Evolutionary conservation across 2,329 filamentous ascomycete genomes (phyloP).

Genomic region (Botryotinia globosa): DNA sequence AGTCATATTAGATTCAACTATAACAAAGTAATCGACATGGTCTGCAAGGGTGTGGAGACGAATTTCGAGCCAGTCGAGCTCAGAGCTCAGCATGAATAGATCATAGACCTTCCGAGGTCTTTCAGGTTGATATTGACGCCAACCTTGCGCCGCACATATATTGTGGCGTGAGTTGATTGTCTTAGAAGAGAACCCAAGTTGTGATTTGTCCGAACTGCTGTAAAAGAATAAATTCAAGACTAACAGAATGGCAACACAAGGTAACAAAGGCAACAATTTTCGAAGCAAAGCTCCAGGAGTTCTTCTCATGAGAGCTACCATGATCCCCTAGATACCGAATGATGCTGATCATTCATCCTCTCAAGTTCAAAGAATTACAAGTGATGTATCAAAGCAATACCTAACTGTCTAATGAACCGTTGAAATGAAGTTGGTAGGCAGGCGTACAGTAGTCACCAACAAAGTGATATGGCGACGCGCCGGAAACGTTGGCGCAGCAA

Average conservation of each 20-base stretch:
- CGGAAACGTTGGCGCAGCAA: background rate
- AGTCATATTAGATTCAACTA: conserved; percentile 58
- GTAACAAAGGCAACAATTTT: background rate
- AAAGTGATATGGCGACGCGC: background rate
- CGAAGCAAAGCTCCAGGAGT: background rate
- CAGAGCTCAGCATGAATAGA: conserved; percentile 59
- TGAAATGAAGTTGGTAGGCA: background rate
- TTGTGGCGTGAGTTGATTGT: background rate
- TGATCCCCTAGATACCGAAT: background rate
- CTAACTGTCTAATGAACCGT: background rate
- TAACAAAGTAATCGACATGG: conserved; percentile 62
- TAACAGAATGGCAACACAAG: background rate
- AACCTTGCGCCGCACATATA: conserved; percentile 18
- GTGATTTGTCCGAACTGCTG: background rate
- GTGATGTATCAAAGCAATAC: background rate
- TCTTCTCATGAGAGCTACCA: background rate
- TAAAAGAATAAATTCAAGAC: background rate
- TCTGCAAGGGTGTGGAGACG: conserved; percentile 56
- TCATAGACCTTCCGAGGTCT: conserved; percentile 54
- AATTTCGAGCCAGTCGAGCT: conserved; percentile 65
- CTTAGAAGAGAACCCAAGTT: background rate
- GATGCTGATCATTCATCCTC: conserved; percentile 12
- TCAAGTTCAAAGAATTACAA: background rate
- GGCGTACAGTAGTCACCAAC: background rate
- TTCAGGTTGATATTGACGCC: conserved; percentile 14